Base-by-base conservation (phyloP, 805 yeast genomes). In the Cyberlindnera japonica region DNA sequence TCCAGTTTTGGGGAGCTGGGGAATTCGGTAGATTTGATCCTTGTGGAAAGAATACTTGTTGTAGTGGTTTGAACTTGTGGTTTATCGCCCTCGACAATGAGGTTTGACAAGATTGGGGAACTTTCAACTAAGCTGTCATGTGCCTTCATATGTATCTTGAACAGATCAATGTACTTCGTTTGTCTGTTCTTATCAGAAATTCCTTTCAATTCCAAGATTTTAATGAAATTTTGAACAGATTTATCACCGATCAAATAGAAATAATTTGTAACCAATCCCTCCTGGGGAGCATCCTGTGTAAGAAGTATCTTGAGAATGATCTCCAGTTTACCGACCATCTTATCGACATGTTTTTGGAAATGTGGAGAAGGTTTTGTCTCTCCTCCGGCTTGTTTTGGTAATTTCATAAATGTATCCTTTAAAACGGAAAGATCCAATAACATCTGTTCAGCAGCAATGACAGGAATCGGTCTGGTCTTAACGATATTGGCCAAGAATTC, bases 361-460 rank as follows among this genome's bases (percentile, higher is more conserved):
- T 64, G 61, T 15, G 53, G 26, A 10, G 65, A 51, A 3, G 55
- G 38, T 6, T 33, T 40, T 13, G 30, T 16, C 1, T 45, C 49
- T 5, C 45, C 49, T 7, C 47, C 50, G 5, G 47, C 41, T 15
- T 44, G 38, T 12, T 43, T 34, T 18, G 60, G 59, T 18, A 57
- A 27, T 33, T 43, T 49, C 32, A 54, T 23, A 31, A 86, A 69
- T 20, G 74, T 66, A 20, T 69, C 67, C 53, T 83, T 84, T 52
- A 91, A 59, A 8, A 74, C 69, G 28, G 81, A 79, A 3, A 84
- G 55, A 62, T 91, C 99, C 17, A 84, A 64, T 28, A 82, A 64
- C 54, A 91, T 68, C 58, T 91, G 97, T 58, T 90, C 96, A 4
- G 91, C 83, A 53, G 73, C 72, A 11, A 79, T 67, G 28, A 81